Evolutionary conservation across 2,329 filamentous ascomycete genomes (phyloP).

Genomic region (Ophiocordyceps australis): DNA sequence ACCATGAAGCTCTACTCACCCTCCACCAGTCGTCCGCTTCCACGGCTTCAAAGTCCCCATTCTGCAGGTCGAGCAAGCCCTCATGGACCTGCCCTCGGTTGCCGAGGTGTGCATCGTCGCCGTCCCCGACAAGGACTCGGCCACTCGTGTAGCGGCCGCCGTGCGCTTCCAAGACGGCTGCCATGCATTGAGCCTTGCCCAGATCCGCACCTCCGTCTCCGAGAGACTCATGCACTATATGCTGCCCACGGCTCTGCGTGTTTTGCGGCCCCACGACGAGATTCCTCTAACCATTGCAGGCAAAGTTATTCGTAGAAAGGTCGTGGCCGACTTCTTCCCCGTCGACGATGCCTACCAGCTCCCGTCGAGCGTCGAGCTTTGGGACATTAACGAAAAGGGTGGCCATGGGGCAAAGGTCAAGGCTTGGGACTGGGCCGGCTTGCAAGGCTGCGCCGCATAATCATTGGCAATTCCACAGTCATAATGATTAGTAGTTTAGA

Average conservation of each 20-base stretch:
- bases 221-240: slow-evolving; percentile 3
- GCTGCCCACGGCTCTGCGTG: slow-evolving; percentile 4
- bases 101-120: slow-evolving; percentile 6
- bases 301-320: slow-evolving; percentile 4
- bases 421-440: slow-evolving; percentile 4
- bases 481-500: no score
- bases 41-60: slow-evolving; percentile 3
- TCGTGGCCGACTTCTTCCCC: slow-evolving; percentile 4
- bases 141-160: slow-evolving; percentile 6
- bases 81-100: slow-evolving; percentile 6
- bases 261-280: slow-evolving; percentile 4
- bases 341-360: slow-evolving; percentile 3
- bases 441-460: slow-evolving; percentile 1
- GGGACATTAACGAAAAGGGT: slow-evolving; percentile 1
- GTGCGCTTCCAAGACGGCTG: slow-evolving; percentile 1
- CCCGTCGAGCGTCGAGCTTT: slow-evolving; percentile 3
- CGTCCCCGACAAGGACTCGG: slow-evolving; percentile 5
- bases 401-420: slow-evolving; percentile 3
- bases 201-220: slow-evolving; percentile 4
- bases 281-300: slow-evolving; percentile 4
- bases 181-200: slow-evolving; percentile 1
- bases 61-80: slow-evolving; percentile 4
- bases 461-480: no score
- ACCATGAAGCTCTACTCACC: neutral
- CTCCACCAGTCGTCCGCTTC: slow-evolving; percentile 2